Percentiles rank a stretch among this genome's conserved stretches.
Conservation (phyloP, 2,329 filamentous ascomycete species). For the Fusarium foetens region DNA sequence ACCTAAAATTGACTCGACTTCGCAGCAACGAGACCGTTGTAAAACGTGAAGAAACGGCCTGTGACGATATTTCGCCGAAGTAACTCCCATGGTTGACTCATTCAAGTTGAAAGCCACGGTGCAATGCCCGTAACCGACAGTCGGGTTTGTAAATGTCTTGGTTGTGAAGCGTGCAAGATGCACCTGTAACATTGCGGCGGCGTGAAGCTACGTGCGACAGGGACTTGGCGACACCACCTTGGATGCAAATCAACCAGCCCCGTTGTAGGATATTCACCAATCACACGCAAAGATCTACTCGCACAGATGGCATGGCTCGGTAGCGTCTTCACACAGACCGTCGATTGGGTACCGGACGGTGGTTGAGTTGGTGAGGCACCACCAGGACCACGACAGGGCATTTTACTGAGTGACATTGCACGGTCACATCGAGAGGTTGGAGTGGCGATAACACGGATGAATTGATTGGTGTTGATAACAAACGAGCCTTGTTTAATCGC, state of each 20-base stretch:
- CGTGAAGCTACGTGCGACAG: constrained; percentile 34
- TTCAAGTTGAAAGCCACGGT: background rate
- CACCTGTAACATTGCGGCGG: constrained; percentile 17
- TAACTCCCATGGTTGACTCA: background rate
- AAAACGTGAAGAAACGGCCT: background rate
- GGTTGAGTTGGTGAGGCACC: constrained; percentile 28
- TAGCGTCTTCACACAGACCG: constrained; percentile 35
- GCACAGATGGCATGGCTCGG: constrained; percentile 8
- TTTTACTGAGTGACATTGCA: constrained; percentile 17
- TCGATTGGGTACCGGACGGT: constrained; percentile 29
- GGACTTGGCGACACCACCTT: constrained; percentile 35
- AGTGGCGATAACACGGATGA: constrained; percentile 18
- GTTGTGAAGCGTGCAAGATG: constrained; percentile 12
- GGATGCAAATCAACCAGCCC: background rate
- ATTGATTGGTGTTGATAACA: constrained; percentile 10
- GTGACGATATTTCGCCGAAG: background rate
- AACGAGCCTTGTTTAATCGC: constrained; percentile 6
- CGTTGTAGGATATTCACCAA: constrained; percentile 12
- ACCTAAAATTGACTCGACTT: constrained; percentile 33
- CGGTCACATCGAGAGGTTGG: constrained; percentile 25
- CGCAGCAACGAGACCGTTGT: background rate
- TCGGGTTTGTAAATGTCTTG: background rate
- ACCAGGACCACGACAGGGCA: background rate
- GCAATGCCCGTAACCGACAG: background rate
- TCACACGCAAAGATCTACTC: constrained; percentile 11